Conservation (phyloP, 768 basidiomycete species). For the Collybia sp. region DNA sequence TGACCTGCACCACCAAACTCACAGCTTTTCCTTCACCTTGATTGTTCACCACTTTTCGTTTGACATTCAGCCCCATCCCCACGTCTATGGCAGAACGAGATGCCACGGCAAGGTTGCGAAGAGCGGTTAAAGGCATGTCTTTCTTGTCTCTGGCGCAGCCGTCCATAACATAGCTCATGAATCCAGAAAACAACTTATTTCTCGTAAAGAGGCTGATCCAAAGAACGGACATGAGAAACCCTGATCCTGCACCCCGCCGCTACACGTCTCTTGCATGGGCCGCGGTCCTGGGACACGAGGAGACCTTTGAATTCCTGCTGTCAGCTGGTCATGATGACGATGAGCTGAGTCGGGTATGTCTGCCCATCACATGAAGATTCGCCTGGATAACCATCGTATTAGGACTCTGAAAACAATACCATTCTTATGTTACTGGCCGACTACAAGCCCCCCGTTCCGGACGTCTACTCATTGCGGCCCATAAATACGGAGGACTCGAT, state of each 20-base stretch:
- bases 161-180: slow-evolving; percentile 9
- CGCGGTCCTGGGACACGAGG: slow-evolving; percentile 82
- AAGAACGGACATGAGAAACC: slow-evolving; percentile 86
- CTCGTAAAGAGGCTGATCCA: slow-evolving; percentile 86
- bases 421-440: slow-evolving; percentile 93
- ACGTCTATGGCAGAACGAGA: slow-evolving; percentile 78
- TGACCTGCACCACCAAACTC: slow-evolving; percentile 3
- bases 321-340: slow-evolving; percentile 88
- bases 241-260: slow-evolving; percentile 69
- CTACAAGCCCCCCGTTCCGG: slow-evolving; percentile 48
- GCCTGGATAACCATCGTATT: slow-evolving; percentile 2
- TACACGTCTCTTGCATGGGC: slow-evolving; percentile 93
- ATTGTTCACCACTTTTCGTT: slow-evolving; percentile 13
- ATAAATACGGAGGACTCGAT: slow-evolving; percentile 52
- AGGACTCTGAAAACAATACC: slow-evolving; percentile 94
- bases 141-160: not conserved
- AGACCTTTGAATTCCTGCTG: slow-evolving; percentile 90
- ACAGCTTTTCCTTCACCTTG: slow-evolving; percentile 5
- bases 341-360: slow-evolving; percentile 76
- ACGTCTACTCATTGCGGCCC: slow-evolving; percentile 41
- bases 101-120: slow-evolving; percentile 65
- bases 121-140: slow-evolving; percentile 70
- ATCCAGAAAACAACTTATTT: slow-evolving; percentile 88
- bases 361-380: not conserved
- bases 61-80: slow-evolving; percentile 14